A percentile compares a stretch with the other conserved stretches of the same genome.
Evolutionary conservation across 75 land plant species (phyloP).

Genomic region (Picea sitchensis): DNA sequence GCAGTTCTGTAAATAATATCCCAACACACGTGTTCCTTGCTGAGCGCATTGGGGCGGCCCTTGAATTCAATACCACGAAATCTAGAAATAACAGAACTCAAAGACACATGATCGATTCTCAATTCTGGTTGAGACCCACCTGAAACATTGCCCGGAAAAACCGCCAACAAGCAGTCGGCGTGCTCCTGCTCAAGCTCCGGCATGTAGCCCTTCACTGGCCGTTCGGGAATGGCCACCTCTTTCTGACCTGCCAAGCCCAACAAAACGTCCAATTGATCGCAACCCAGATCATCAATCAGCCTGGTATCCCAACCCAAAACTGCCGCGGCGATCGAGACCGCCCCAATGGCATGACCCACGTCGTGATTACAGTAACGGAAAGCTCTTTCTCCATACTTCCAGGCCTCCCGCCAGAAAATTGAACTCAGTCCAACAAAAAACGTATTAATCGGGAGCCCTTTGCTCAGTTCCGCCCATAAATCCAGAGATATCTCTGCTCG

Average conservation of each 20-base stretch:
- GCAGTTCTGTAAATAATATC: constrained; percentile 83
- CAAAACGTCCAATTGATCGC: constrained; percentile 41
- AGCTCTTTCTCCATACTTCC: constrained; percentile 99
- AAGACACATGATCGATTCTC: constrained; percentile 26
- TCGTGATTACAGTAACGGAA: constrained; percentile 96
- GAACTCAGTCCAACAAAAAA: constrained; percentile 72
- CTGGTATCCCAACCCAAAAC: constrained; percentile 83
- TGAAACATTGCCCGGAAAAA: constrained; percentile 43
- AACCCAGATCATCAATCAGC: constrained; percentile 71
- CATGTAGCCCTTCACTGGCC: constrained; percentile 53
- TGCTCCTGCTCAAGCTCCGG: constrained; percentile 84
- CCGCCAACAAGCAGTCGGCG: constrained; percentile 75
- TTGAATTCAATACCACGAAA: constrained; percentile 45
- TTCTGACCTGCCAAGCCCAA: constrained; percentile 50
- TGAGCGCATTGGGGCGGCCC: constrained; percentile 74
- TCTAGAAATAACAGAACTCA: constrained; percentile 23
- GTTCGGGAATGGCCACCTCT: constrained; percentile 17
- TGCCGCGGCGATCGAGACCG: constrained; percentile 80
- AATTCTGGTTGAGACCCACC: not conserved
- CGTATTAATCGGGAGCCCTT: constrained; percentile 32
- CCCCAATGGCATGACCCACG: constrained; percentile 91
- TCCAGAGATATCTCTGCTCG: constrained; percentile 44
- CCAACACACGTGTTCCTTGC: constrained; percentile 93
- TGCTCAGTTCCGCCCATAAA: constrained; percentile 22
- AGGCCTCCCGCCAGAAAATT: constrained; percentile 95